phyloP scores from a whole-genome alignment of 129 eudicot species.

The Lactuca sativa region DNA sequence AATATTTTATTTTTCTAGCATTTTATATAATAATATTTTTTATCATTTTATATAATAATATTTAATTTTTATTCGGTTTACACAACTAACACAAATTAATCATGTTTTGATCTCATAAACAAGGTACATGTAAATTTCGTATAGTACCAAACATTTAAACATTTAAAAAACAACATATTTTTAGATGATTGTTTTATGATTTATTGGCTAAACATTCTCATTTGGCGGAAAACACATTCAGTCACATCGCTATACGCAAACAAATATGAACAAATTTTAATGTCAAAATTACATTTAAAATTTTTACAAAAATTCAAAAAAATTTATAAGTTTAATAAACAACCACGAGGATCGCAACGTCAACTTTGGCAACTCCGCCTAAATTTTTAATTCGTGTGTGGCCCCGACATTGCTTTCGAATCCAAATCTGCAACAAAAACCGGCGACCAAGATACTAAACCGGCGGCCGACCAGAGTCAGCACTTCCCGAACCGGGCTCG shows the following conservation, averaged over 20 bases:
- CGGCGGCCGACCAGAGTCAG: constrained; percentile 54
- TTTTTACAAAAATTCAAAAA: constrained; percentile 24
- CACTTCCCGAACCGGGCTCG: constrained; percentile 33
- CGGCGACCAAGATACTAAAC: constrained; percentile 37
- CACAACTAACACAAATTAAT: too few relatives aligned
- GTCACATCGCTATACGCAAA: constrained; percentile 10
- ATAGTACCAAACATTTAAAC: too few relatives aligned
- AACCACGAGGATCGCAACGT: constrained; percentile 13
- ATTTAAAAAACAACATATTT: too few relatives aligned
- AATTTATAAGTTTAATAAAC: constrained; percentile 17
- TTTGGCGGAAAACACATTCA: background rate
- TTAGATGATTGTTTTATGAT: too few relatives aligned
- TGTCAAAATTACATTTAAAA: background rate
- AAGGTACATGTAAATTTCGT: too few relatives aligned
- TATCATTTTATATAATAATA: too few relatives aligned
- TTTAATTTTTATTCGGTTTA: too few relatives aligned
- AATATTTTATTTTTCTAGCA: too few relatives aligned
- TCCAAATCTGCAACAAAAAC: constrained; percentile 11
- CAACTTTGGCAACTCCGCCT: constrained; percentile 24
- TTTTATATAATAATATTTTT: too few relatives aligned
- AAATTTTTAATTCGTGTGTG: constrained; percentile 5
- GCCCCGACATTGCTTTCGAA: constrained; percentile 11
- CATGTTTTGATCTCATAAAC: too few relatives aligned
- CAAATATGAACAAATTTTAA: constrained; percentile 27
- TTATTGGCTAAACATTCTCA: background rate